Conservation (phyloP, 257 asterid genomes). For the Prunella vulgaris region DNA sequence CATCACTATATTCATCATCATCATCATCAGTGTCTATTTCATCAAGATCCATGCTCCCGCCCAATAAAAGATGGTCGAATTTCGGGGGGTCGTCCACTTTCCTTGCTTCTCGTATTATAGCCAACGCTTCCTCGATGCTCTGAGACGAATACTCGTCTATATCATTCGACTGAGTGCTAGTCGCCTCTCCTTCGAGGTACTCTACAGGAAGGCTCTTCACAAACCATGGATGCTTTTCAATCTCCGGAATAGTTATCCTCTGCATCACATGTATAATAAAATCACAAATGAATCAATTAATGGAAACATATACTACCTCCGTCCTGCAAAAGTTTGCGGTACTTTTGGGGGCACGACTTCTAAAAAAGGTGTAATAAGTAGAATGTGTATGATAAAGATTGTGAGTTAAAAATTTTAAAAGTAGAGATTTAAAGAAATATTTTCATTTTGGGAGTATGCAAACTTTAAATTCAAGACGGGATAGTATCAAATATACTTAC, state of each 20-base stretch:
- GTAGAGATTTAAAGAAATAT: too few relatives aligned
- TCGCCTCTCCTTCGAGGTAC: slow-evolving; percentile 43
- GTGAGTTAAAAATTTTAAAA: too few relatives aligned
- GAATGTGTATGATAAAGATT: too few relatives aligned
- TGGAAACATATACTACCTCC: too few relatives aligned
- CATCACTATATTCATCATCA: slow-evolving; percentile 62
- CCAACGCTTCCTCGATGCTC: slow-evolving; percentile 55
- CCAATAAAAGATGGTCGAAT: slow-evolving; percentile 23
- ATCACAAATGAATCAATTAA: neutral
- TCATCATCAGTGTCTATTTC: slow-evolving; percentile 56
- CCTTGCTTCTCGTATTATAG: slow-evolving; percentile 60
- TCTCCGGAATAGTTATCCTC: slow-evolving; percentile 77
- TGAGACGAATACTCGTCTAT: slow-evolving; percentile 30
- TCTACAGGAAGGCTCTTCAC: slow-evolving; percentile 42
- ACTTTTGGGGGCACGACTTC: too few relatives aligned
- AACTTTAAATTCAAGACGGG: neutral
- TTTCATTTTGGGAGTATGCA: too few relatives aligned
- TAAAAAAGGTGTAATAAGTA: too few relatives aligned
- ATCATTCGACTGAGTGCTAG: slow-evolving; percentile 19
- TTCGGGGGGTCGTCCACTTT: slow-evolving; percentile 25
- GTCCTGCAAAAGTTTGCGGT: too few relatives aligned
- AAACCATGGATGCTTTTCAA: slow-evolving; percentile 71
- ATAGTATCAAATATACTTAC: neutral
- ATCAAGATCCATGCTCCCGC: slow-evolving; percentile 64
- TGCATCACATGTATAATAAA: slow-evolving; percentile 16